Percentiles rank a stretch among this genome's conserved stretches.
Conservation (phyloP, 805 yeast species). For the Clavispora asparagi region DNA sequence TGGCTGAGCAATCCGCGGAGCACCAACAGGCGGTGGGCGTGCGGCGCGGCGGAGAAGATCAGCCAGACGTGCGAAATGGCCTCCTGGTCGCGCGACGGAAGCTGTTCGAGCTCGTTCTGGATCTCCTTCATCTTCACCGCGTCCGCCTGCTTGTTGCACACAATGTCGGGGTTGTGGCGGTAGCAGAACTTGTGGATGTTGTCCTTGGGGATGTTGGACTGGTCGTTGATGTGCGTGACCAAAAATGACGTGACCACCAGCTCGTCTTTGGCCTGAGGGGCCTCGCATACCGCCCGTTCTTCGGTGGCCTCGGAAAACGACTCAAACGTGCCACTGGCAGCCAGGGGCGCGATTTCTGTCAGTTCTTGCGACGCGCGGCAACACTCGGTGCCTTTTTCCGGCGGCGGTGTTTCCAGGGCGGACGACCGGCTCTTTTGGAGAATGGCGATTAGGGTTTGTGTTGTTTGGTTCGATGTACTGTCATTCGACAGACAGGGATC, state of each 20-base stretch:
- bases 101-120: constrained; percentile 50
- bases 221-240: constrained; percentile 38
- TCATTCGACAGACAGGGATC: constrained; percentile 9
- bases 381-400: background rate
- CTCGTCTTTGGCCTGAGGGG: constrained; percentile 8
- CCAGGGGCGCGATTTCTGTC: background rate
- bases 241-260: constrained; percentile 38
- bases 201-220: constrained; percentile 40
- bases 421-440: constrained; percentile 2
- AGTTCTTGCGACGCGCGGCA: background rate
- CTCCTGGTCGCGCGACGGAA: constrained; percentile 68
- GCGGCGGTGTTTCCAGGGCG: background rate
- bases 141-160: constrained; percentile 66
- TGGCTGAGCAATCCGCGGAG: constrained; percentile 80
- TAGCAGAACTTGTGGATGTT: constrained; percentile 74
- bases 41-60: constrained; percentile 70
- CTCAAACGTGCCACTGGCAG: background rate
- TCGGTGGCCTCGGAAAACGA: background rate
- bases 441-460: constrained; percentile 3
- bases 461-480: background rate
- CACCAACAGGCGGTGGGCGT: constrained; percentile 61
- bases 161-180: constrained; percentile 86
- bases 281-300: background rate
- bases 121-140: constrained; percentile 57
- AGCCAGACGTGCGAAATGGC: constrained; percentile 83